These are phyloP conservation scores for Arthrobotrys sphaeroides DNA, from an alignment of 2,329 filamentous ascomycete species.

Conservation along the genomic window DNA sequence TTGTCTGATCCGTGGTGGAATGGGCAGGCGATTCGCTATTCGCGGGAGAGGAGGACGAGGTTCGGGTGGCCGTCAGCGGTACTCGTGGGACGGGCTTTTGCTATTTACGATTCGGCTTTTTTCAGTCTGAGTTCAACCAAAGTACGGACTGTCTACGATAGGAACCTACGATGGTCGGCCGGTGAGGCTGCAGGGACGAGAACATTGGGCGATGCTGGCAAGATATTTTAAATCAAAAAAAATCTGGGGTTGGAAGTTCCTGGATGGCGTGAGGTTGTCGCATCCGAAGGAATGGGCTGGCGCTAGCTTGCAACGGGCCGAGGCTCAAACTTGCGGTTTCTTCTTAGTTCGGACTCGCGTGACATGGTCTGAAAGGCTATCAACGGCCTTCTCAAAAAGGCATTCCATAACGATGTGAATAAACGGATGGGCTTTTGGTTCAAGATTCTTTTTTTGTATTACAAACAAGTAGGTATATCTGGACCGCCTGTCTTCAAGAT, in stretches of 20 bases:
- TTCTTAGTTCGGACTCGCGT: not conserved
- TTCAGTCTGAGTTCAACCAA: not conserved
- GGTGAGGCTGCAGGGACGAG: conserved; percentile 42
- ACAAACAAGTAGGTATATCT: conserved; percentile 42
- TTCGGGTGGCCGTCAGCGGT: conserved; percentile 29
- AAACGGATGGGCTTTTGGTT: not conserved
- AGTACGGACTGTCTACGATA: not conserved
- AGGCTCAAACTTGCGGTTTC: not conserved
- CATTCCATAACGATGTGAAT: not conserved
- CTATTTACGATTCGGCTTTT: not conserved
- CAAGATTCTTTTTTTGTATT: conserved; percentile 37
- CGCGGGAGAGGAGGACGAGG: conserved; percentile 3
- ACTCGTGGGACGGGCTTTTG: conserved; percentile 19
- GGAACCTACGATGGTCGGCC: conserved; percentile 37
- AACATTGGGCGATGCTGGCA: conserved; percentile 39
- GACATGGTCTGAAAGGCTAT: not conserved
- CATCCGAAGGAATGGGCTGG: conserved; percentile 11
- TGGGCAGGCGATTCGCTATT: not conserved
- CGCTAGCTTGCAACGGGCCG: conserved; percentile 8
- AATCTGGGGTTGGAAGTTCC: conserved; percentile 15
- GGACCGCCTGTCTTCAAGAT: not conserved
- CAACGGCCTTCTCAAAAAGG: not conserved
- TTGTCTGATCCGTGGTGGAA: not conserved
- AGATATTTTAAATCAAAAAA: too few relatives aligned
- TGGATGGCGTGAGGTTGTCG: conserved; percentile 12